Evolutionary conservation across 1,284 basidiomycete genomes (phyloP).

Genomic region (Schizopora paradoxa): DNA sequence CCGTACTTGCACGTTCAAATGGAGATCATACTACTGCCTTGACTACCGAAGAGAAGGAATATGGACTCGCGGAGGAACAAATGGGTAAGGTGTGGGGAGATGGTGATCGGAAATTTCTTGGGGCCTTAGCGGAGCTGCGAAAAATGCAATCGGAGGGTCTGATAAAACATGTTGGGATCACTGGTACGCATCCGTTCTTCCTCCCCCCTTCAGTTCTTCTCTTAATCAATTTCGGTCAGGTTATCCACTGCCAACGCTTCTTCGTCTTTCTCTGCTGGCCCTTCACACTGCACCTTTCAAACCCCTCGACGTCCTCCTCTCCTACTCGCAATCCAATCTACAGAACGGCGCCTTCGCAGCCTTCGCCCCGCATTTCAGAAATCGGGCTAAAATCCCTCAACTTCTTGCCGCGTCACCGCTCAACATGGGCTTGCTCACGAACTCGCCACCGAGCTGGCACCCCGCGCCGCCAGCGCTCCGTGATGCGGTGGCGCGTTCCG

Average conservation of each 20-base stretch:
- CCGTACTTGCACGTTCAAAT: conserved; percentile 42
- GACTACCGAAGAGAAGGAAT: conserved; percentile 43
- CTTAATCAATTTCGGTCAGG: conserved; percentile 38
- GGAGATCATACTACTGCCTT: conserved; percentile 58
- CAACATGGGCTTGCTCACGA: conserved; percentile 85
- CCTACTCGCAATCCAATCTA: conserved; percentile 85
- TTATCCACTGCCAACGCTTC: conserved; percentile 84
- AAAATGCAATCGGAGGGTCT: conserved; percentile 76
- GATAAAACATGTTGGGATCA: conserved; percentile 79
- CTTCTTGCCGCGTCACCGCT: conserved; percentile 86
- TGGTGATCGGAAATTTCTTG: conserved; percentile 78
- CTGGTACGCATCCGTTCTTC: conserved; percentile 44
- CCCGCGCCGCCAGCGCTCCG: conserved; percentile 61
- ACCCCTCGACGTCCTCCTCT: conserved; percentile 77
- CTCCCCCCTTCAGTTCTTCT: background rate
- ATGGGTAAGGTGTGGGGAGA: conserved; percentile 60
- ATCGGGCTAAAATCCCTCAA: conserved; percentile 62
- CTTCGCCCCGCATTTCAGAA: conserved; percentile 57
- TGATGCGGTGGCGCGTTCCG: conserved; percentile 36
- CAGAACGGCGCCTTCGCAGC: conserved; percentile 67
- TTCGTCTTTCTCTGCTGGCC: conserved; percentile 79
- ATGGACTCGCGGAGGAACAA: conserved; percentile 57
- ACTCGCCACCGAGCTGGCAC: conserved; percentile 76
- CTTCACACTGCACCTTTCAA: conserved; percentile 55
- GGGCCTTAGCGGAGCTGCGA: conserved; percentile 67